Evolutionary conservation across 2,329 filamentous ascomycete genomes (phyloP), one percentile per base, ranked within the genome.

Genomic region (Trichoderma pleuroti): DNA sequence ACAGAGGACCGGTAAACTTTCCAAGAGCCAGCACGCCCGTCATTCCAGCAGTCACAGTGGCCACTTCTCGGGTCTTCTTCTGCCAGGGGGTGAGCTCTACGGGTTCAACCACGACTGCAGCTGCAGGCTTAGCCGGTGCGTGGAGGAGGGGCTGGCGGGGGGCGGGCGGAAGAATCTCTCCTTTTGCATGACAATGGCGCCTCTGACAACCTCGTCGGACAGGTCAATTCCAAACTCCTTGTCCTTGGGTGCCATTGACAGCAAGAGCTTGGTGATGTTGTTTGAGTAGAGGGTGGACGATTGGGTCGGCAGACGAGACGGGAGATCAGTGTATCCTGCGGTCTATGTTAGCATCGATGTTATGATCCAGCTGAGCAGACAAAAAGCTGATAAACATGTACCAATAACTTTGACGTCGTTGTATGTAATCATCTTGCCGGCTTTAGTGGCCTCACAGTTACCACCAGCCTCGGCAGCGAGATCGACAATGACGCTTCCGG

Each of bases 241-340:
- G 3, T 93, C 90, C 71, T 91, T 87, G 1, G 93, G 92, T 1
- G 90, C 81, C 85, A 97, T 93, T 0, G 93, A 96, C 11, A 97
- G 85, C 32, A 97, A 83, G 70, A 94, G 92, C 78, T 97, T 97
- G 74, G 91, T 94, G 76, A 97, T 94, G 78, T 97, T 97, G 86
- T 97, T 97, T 2, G 93, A 96, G 81, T 97, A 97, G 24, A 97
- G 83, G 0, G 93, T 97, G 0, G 93, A 97, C 0, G 93, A 93
- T 79, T 97, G 94, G 0, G 93, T 97, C 0, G 94, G 93, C 2
- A 97, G 85, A 59, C 93, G 88, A 36, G 93, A 97, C 0, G 94
- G 93, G 32, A 97, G 85, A 80, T 97, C 93, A 56, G 93, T 97
- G 79, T 97, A 97, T 39, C 92, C 88, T 89, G 32, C 1, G 30